A percentile compares a stretch with the other conserved stretches of the same genome.
These are phyloP conservation scores for Astrothelium macrocarpum DNA, from an alignment of 495 filamentous ascomycete genomes.

Conservation along the genomic window DNA sequence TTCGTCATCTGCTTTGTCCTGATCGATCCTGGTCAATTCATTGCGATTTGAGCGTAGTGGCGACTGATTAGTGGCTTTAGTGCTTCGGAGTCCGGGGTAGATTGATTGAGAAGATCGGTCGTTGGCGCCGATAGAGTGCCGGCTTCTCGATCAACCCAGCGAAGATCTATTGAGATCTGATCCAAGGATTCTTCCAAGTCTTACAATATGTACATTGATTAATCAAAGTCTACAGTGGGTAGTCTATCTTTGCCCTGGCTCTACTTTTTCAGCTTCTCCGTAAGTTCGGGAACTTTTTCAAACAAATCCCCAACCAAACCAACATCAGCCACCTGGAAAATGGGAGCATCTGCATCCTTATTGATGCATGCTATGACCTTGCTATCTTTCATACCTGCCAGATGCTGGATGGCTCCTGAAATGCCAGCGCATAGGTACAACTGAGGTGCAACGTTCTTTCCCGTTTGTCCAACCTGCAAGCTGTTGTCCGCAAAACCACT, in stretches of 20 bases:
- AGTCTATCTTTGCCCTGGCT: neutral
- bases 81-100: neutral
- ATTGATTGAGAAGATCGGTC: neutral
- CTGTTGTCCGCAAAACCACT: constrained; percentile 99
- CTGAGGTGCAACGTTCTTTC: constrained; percentile 95
- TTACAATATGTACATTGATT: neutral
- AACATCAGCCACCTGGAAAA: constrained; percentile 96
- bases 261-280: constrained; percentile 69
- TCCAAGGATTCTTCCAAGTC: neutral
- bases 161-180: neutral
- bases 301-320: constrained; percentile 93
- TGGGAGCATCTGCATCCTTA: constrained; percentile 93
- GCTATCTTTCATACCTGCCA: constrained; percentile 99
- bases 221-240: neutral
- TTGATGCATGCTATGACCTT: constrained; percentile 99
- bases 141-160: neutral
- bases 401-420: constrained; percentile 92
- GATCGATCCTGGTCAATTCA: neutral
- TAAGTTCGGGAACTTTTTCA: constrained; percentile 89
- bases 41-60: no score
- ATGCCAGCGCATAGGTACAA: constrained; percentile 93
- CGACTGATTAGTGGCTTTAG: no score
- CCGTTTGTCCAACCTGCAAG: constrained; percentile 94
- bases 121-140: neutral
- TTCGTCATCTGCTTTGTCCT: neutral